Evolutionary conservation across 208 protist genomes (phyloP).

Genomic region (Leishmania guyanensis): DNA sequence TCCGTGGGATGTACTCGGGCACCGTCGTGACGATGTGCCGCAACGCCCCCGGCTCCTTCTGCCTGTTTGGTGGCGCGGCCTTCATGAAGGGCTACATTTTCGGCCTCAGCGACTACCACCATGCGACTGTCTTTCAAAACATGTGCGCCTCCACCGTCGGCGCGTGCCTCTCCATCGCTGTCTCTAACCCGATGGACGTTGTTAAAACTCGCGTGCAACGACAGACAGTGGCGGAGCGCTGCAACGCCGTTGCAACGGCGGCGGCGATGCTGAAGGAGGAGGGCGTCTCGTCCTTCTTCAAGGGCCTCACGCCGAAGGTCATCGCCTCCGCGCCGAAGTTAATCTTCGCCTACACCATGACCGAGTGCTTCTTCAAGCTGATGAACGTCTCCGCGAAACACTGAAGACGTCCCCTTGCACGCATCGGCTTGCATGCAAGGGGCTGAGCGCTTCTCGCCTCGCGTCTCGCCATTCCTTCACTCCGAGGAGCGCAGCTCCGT

Average conservation of each 20-base stretch:
- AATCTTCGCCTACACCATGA: conserved; percentile 88
- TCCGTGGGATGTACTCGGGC: conserved; percentile 87
- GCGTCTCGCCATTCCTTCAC: not conserved
- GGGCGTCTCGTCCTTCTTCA: conserved; percentile 83
- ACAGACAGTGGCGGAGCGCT: conserved; percentile 50
- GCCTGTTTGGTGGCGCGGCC: conserved; percentile 87
- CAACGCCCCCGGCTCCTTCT: conserved; percentile 92
- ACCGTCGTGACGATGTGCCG: conserved; percentile 84
- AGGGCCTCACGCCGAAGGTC: conserved; percentile 90
- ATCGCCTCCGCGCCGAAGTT: conserved; percentile 81
- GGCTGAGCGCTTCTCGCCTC: not conserved
- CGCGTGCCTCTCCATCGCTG: conserved; percentile 76
- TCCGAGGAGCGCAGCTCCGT: not conserved
- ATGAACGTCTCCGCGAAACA: conserved; percentile 51
- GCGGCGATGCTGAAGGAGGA: conserved; percentile 76
- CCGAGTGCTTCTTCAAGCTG: conserved; percentile 69
- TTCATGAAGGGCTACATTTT: conserved; percentile 90
- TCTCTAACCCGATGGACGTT: conserved; percentile 93
- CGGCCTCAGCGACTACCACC: conserved; percentile 72
- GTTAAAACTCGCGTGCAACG: conserved; percentile 93
- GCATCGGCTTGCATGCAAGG: not conserved
- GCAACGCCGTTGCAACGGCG: conserved; percentile 48
- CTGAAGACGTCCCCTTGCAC: not conserved
- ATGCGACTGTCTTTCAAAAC: conserved; percentile 87
- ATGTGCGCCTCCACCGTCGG: conserved; percentile 83